Percentiles rank a stretch among this genome's conserved stretches.
Conservation (phyloP, 225 moss, liverwort and hornwort genomes). For the Lunularia cruciata region DNA sequence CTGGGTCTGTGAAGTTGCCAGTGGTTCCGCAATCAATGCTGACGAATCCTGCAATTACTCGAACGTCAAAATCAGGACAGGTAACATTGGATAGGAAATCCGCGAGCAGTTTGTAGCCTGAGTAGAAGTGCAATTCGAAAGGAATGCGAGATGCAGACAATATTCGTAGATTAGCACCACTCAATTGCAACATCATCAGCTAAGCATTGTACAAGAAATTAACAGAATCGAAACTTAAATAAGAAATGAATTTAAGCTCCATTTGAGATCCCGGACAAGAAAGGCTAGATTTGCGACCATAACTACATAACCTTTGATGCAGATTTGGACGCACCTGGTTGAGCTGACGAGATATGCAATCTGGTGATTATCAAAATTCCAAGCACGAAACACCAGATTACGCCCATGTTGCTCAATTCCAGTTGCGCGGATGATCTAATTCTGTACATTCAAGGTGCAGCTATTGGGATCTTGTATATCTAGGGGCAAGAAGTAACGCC, state of each 20-base stretch:
- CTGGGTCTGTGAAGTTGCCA: slow-evolving; percentile 18
- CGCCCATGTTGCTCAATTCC: slow-evolving; percentile 16
- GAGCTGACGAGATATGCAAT: slow-evolving; percentile 14
- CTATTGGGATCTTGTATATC: not conserved
- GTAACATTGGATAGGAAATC: no score
- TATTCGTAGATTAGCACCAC: no score
- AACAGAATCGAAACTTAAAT: not conserved
- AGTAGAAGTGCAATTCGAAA: no score
- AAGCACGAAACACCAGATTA: slow-evolving; percentile 9
- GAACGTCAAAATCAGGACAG: no score
- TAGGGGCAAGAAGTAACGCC: not conserved
- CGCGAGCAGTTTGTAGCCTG: no score
- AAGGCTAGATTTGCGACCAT: no score
- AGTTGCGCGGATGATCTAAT: not conserved
- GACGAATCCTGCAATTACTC: slow-evolving; percentile 31
- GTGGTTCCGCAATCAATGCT: slow-evolving; percentile 39
- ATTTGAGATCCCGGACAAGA: not conserved
- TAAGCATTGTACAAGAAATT: no score
- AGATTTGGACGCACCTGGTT: slow-evolving; percentile 9
- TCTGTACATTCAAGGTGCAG: not conserved
- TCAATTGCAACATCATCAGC: no score
- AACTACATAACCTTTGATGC: no score
- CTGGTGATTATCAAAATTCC: not conserved
- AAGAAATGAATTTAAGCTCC: not conserved
- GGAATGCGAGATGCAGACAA: no score